These are phyloP conservation scores for Aspergillaceae sp. DNA, from an alignment of 2,329 filamentous ascomycete species.

Conservation along the genomic window DNA sequence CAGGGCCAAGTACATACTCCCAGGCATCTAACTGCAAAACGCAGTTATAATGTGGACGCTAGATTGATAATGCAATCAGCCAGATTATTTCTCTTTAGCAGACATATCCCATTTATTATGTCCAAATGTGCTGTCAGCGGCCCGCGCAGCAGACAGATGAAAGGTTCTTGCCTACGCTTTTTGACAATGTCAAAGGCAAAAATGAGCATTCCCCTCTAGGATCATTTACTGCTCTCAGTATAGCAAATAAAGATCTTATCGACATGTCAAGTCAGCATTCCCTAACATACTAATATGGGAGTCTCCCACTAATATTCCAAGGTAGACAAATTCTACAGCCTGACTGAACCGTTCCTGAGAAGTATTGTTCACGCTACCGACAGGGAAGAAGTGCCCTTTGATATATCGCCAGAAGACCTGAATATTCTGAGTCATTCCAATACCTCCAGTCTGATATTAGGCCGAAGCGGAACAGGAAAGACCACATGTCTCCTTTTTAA, in stretches of 20 bases:
- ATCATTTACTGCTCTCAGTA: background rate
- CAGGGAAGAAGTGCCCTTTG: constrained; percentile 23
- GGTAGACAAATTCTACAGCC: constrained; percentile 21
- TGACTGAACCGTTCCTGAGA: constrained; percentile 19
- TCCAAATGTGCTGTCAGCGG: constrained; percentile 1
- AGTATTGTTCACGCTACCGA: constrained; percentile 9
- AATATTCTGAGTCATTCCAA: constrained; percentile 17
- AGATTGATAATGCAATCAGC: constrained; percentile 6
- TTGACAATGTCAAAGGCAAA: background rate
- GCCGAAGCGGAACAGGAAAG: constrained; percentile 26
- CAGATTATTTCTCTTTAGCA: constrained; percentile 6
- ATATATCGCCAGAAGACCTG: constrained; percentile 21
- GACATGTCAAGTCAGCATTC: constrained; percentile 11
- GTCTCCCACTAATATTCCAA: background rate
- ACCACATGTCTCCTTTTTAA: constrained; percentile 26
- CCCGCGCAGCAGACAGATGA: constrained; percentile 8
- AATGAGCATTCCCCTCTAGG: background rate
- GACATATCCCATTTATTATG: constrained; percentile 1
- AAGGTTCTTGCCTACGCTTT: constrained; percentile 7
- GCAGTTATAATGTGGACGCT: background rate
- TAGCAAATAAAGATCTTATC: constrained; percentile 2
- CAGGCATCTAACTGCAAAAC: background rate
- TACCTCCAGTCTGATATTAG: constrained; percentile 20
- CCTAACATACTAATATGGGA: background rate
- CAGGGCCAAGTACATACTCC: too few relatives aligned